Evolutionary conservation across 1,284 basidiomycete species (phyloP), one percentile per base, ranked within the genome.

Genomic region (Ganoderma boninense): DNA sequence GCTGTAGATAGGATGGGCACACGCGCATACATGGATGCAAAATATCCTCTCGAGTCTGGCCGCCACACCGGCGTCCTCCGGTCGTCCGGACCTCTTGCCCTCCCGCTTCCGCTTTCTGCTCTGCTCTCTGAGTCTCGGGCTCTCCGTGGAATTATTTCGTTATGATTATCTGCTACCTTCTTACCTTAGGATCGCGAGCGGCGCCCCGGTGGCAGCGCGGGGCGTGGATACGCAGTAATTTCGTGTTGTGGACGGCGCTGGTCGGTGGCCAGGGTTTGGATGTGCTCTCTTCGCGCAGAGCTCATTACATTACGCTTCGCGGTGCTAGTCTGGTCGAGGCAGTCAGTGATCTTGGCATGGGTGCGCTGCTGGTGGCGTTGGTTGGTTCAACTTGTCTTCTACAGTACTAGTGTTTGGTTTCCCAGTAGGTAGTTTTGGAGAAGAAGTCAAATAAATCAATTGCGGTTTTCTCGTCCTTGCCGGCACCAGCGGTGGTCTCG

Each of bases 151-250:
- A 23, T 40, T 59, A 56, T 35, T 57, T 59, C 11, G 57, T 29
- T 59, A 59, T 59, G 57, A 59, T 59, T 59, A 59, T 59, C 57
- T 59, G 57, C 35, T 40, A 38, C 57, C 20, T 20, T 10, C 20
- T 35, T 59, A 59, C 35, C 35, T 59, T 59, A 59, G 18, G 57
- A 38, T 35, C 35, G 35, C 32, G 57, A 59, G 57, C 35, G 35
- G 57, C 29, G 57, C 57, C 57, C 57, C 57, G 57, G 57, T 35
- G 57, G 57, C 57, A 40, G 57, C 57, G 57, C 57, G 57, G 57
- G 57, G 57, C 35, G 57, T 57, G 54, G 29, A 57, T 57, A 57
- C 23, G 13, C 54, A 18, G 54, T 56, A 56, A 32, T 56, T 29
- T 32, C 26, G 49, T 13, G 5, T 43, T 4, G 20, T 20, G 44